Conservation (phyloP, 1,284 basidiomycete species). For the Cryptococcus sp. region DNA sequence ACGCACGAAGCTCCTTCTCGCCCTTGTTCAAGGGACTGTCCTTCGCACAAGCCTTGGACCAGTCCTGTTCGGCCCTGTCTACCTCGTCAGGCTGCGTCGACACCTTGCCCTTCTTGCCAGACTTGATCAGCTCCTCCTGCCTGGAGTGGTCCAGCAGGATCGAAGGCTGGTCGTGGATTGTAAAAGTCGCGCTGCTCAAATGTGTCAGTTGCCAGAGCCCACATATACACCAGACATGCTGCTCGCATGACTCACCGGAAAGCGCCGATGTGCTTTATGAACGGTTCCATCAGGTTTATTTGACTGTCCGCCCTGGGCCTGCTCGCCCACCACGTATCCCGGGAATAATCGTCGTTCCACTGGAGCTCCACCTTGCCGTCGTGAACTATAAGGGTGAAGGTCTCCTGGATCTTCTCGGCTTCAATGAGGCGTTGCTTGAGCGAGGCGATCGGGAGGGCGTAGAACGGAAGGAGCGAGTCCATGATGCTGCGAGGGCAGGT, state of each 20-base stretch:
- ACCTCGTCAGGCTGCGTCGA: conserved; percentile 37
- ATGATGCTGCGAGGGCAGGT: conserved; percentile 39
- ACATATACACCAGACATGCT: too few species aligned
- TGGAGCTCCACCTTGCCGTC: conserved; percentile 49
- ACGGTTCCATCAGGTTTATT: conserved; percentile 51
- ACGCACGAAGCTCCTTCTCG: conserved; percentile 38
- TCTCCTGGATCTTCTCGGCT: conserved; percentile 47
- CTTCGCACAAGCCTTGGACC: conserved; percentile 42
- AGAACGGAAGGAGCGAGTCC: conserved; percentile 47
- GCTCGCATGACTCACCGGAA: conserved; percentile 34
- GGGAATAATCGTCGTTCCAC: conserved; percentile 51
- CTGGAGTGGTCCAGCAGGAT: conserved; percentile 44
- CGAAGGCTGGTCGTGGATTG: conserved; percentile 50
- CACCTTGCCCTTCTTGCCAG: conserved; percentile 37
- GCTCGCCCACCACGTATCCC: conserved; percentile 48
- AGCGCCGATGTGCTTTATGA: conserved; percentile 39
- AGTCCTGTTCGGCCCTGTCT: conserved; percentile 41
- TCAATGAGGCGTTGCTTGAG: conserved; percentile 39
- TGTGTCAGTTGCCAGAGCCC: background rate
- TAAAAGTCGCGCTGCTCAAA: conserved; percentile 42
- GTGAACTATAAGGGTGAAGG: conserved; percentile 49
- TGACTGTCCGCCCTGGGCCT: conserved; percentile 47
- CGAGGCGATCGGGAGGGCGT: conserved; percentile 41
- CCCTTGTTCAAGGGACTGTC: conserved; percentile 42
- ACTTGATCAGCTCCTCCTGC: conserved; percentile 37